Conservation (phyloP, 2,329 filamentous ascomycete species). For the Aspergillus hortae region DNA sequence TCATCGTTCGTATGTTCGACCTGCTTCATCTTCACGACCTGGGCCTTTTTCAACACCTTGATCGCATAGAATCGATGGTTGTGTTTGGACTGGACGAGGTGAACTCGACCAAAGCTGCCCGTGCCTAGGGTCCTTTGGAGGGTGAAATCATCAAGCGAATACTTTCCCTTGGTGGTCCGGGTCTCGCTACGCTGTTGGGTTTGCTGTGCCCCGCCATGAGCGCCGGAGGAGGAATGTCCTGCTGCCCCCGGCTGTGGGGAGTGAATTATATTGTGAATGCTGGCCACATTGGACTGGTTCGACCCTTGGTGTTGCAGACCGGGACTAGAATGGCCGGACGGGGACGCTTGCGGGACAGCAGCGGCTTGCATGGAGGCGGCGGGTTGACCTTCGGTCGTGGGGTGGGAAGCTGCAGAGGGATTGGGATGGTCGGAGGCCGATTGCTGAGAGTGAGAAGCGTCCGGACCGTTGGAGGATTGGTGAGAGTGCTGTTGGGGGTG, state of each 20-base stretch:
- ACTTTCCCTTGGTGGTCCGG: slow-evolving; percentile 91
- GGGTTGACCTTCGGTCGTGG: slow-evolving; percentile 21
- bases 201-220: slow-evolving; percentile 12
- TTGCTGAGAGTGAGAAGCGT: slow-evolving; percentile 17
- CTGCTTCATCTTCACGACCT: slow-evolving; percentile 99
- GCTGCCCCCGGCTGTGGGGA: slow-evolving; percentile 47
- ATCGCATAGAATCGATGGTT: slow-evolving; percentile 98
- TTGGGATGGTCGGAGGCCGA: slow-evolving; percentile 12
- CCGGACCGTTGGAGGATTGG: slow-evolving; percentile 25
- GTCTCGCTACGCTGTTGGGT: slow-evolving; percentile 14
- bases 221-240: slow-evolving; percentile 27
- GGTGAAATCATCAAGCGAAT: slow-evolving; percentile 85
- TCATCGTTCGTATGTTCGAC: slow-evolving; percentile 99
- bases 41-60: slow-evolving; percentile 96
- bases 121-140: slow-evolving; percentile 90
- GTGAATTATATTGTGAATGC: slow-evolving; percentile 81
- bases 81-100: slow-evolving; percentile 95
- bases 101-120: slow-evolving; percentile 93
- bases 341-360: slow-evolving; percentile 31
- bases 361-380: slow-evolving; percentile 37
- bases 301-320: slow-evolving; percentile 38
- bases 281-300: slow-evolving; percentile 64
- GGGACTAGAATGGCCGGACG: slow-evolving; percentile 26
- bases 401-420: slow-evolving; percentile 17
- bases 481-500: slow-evolving; percentile 26